These are phyloP conservation scores for Rhizopogon sp. DNA, from an alignment of 768 basidiomycete genomes.

Conservation along the genomic window DNA sequence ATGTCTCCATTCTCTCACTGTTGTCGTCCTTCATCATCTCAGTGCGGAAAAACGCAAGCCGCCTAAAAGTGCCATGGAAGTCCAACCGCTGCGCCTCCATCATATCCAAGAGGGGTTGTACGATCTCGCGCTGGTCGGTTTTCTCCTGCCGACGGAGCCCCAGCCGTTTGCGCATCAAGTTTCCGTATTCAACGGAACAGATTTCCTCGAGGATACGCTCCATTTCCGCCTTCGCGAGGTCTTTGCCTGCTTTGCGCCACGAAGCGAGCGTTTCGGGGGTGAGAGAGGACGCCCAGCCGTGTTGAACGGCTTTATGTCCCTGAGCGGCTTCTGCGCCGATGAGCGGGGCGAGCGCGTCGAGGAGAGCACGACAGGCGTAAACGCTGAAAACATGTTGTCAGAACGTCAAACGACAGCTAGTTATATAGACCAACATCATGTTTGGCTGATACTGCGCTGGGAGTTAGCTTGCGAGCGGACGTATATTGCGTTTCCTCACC, in stretches of 20 bases:
- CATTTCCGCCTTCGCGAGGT: constrained; percentile 52
- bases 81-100: constrained; percentile 77
- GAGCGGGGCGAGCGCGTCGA: constrained; percentile 76
- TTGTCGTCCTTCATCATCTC: constrained; percentile 16
- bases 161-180: constrained; percentile 76
- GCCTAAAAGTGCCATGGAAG: constrained; percentile 83
- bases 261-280: constrained; percentile 49
- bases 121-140: constrained; percentile 55
- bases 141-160: constrained; percentile 56
- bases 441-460: constrained; percentile 58
- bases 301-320: constrained; percentile 39
- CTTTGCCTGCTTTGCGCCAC: constrained; percentile 57
- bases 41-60: constrained; percentile 59
- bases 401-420: background rate
- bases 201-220: constrained; percentile 55
- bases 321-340: constrained; percentile 75
- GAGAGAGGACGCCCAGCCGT: constrained; percentile 61
- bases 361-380: constrained; percentile 74
- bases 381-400: constrained; percentile 36
- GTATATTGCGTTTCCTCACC: constrained; percentile 21
- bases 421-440: constrained; percentile 56
- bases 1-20: constrained; percentile 30
- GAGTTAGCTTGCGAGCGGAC: constrained; percentile 1
- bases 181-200: constrained; percentile 59
- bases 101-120: constrained; percentile 67